These are phyloP conservation scores for Diaporthe caulivora DNA, from an alignment of 2,329 filamentous ascomycete genomes.

Conservation along the genomic window DNA sequence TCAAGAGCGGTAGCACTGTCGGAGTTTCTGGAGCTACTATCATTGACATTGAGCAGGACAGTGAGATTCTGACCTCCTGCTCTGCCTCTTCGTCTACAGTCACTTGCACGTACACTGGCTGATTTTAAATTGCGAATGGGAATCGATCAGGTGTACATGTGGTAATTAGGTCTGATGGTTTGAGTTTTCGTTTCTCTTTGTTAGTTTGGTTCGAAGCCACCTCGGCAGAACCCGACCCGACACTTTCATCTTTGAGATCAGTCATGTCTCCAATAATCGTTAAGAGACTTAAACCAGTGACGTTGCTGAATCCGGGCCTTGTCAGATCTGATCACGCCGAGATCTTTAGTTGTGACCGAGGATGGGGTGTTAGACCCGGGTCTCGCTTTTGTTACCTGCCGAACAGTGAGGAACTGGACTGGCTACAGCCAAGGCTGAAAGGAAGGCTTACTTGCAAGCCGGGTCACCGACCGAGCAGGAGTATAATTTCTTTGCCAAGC, in stretches of 20 bases:
- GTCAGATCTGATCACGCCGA: background rate
- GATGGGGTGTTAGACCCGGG: background rate
- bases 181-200: background rate
- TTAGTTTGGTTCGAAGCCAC: background rate
- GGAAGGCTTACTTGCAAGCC: background rate
- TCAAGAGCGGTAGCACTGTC: constrained; percentile 47
- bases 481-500: background rate
- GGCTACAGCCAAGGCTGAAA: background rate
- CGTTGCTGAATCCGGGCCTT: background rate
- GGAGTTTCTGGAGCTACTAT: constrained; percentile 66
- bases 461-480: background rate
- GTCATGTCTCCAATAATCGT: background rate
- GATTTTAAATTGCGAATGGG: constrained; percentile 39
- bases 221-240: background rate
- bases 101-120: constrained; percentile 55
- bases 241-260: background rate
- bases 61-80: constrained; percentile 63
- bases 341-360: background rate
- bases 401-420: background rate
- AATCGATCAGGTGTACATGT: background rate
- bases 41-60: constrained; percentile 74
- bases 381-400: background rate
- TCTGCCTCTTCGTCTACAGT: constrained; percentile 40
- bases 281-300: background rate
- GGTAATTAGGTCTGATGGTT: background rate